Conservation (phyloP, 2,329 filamentous ascomycete genomes). For the Claviceps capensis region DNA sequence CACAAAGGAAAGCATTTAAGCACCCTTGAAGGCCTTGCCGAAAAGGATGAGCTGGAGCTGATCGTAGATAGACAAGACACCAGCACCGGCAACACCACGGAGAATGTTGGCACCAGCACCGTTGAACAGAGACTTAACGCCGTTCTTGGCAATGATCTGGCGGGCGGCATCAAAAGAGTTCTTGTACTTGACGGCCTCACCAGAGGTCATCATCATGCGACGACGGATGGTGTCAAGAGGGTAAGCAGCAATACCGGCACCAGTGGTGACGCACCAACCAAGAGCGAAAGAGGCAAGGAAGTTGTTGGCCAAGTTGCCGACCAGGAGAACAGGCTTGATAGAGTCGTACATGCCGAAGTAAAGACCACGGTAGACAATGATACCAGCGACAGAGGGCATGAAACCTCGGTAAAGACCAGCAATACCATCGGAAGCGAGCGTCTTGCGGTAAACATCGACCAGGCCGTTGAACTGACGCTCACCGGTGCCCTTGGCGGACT, state of each 20-base stretch:
- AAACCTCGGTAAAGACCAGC: constrained; percentile 99
- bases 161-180: constrained; percentile 86
- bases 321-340: constrained; percentile 95
- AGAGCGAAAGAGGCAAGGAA: constrained; percentile 99
- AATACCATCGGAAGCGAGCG: constrained; percentile 94
- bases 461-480: constrained; percentile 99
- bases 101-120: constrained; percentile 99
- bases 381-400: constrained; percentile 98
- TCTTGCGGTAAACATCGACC: constrained; percentile 99
- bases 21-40: constrained; percentile 95
- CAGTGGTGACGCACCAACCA: constrained; percentile 98
- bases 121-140: constrained; percentile 99
- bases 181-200: constrained; percentile 99
- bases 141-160: constrained; percentile 97
- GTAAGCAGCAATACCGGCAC: constrained; percentile 99
- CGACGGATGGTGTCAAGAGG: constrained; percentile 99
- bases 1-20: constrained; percentile 24
- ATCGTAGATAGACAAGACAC: constrained; percentile 99
- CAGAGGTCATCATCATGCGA: constrained; percentile 99
- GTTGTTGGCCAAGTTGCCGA: constrained; percentile 86
- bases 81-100: constrained; percentile 99
- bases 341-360: constrained; percentile 99
- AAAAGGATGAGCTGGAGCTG: constrained; percentile 98
- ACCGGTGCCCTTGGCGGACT: constrained; percentile 93
- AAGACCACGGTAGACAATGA: constrained; percentile 99